Percentiles rank a stretch among this genome's conserved stretches.
Evolutionary conservation across 768 basidiomycete genomes (phyloP).

Genomic region (Naganishia onofrii): DNA sequence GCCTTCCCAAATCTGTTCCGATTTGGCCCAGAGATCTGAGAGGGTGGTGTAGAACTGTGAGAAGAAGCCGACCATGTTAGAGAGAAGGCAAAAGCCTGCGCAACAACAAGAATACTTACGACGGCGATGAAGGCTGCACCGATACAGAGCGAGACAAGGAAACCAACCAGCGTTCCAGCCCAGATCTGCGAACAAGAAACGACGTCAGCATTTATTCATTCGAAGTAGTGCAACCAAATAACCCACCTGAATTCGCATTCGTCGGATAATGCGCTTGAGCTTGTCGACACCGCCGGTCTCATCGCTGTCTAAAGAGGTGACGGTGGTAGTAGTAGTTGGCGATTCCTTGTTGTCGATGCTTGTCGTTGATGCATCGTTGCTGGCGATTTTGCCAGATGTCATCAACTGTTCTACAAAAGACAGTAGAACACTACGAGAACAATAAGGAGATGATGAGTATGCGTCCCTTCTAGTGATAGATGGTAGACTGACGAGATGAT

Average conservation of each 20-base stretch:
- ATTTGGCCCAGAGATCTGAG: slow-evolving; percentile 72
- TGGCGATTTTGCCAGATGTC: slow-evolving; percentile 41
- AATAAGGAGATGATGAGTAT: neutral
- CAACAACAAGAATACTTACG: slow-evolving; percentile 39
- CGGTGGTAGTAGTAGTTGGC: neutral
- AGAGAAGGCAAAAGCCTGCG: neutral
- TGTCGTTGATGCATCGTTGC: neutral
- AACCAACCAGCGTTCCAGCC: slow-evolving; percentile 68
- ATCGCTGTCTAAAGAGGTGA: neutral
- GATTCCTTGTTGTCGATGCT: slow-evolving; percentile 2
- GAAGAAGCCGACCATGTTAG: neutral
- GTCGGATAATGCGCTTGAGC: slow-evolving; percentile 53
- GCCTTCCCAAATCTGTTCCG: slow-evolving; percentile 94
- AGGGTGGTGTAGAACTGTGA: slow-evolving; percentile 82
- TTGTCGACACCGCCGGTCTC: slow-evolving; percentile 22
- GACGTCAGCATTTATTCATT: neutral
- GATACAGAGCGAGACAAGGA: slow-evolving; percentile 75
- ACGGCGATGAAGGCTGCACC: slow-evolving; percentile 90
- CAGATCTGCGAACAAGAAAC: slow-evolving; percentile 61
- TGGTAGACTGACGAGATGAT: slow-evolving; percentile 64
- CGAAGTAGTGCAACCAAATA: slow-evolving; percentile 19
- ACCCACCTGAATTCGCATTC: slow-evolving; percentile 58
- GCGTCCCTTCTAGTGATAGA: neutral
- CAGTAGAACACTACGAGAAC: slow-evolving; percentile 62
- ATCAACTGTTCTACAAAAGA: slow-evolving; percentile 76